Base-by-base conservation (phyloP, 2,329 filamentous ascomycete genomes). In the Fusarium anthophilum region DNA sequence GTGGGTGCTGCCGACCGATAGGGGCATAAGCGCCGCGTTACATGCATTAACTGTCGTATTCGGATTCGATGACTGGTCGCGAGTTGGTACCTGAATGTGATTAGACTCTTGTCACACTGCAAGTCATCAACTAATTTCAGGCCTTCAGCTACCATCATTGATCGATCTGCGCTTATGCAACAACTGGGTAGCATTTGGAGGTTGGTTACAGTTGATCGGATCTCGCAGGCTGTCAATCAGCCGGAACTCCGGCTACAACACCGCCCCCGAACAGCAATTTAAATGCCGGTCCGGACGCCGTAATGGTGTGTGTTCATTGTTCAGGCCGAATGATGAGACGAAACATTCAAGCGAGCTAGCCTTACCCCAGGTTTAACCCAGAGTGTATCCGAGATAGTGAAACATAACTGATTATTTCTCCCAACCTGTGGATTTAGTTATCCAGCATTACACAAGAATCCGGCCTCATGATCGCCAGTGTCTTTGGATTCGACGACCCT, bases 21-120 rank as follows among this genome's bases (percentile, higher is more conserved):
- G n/a, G 26, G 48, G 47, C 39, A 66, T 66, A 47, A 50, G 6
- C 12, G 37, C 66, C 59, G 58, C 74, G 68, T 6, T 78, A 75
- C 13, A 22, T 51, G 65, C 69, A 77, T 70, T 24, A n/a, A 7
- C 15, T 11, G 15, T 70, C 67, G 67, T 70, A 70, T 70, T 70
- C 66, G 67, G 66, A 55, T 70, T 32, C n/a, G 13, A 26, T 20
- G n/a, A 44, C 26, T 41, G 51, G 51, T 37, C 17, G 35, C 35
- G 8, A 37, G 35, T 26, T 8, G 47, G 48, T 41, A n/a, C 51
- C 37, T 41, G 45, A 18, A 24, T 30, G 43, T 59, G 43, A 53
- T 53, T 37, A 37, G 50, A 37, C 32, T 37, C 18, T 59, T 17
- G n/a, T 45, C 41, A 32, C 26, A 63, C 39, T 24, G 30, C 22